Evolutionary conservation across 2,329 filamentous ascomycete species (phyloP).

Genomic region (Helicocarpus griseus): DNA sequence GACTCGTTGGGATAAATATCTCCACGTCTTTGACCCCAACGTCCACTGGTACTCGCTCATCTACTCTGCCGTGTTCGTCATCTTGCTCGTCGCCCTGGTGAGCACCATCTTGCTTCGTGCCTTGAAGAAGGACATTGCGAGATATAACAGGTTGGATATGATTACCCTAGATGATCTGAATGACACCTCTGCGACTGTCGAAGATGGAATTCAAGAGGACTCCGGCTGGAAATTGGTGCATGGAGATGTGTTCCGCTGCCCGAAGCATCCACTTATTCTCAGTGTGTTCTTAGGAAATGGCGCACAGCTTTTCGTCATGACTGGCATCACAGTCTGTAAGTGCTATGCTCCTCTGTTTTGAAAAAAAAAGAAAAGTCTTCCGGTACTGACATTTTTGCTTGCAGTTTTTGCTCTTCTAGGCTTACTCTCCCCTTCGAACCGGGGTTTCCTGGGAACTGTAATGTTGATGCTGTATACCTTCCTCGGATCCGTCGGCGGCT

Average conservation of each 20-base stretch:
- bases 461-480: constrained; percentile 90
- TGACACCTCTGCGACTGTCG: constrained; percentile 60
- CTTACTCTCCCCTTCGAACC: constrained; percentile 90
- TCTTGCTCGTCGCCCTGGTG: constrained; percentile 84
- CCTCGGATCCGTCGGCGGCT: constrained; percentile 86
- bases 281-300: constrained; percentile 87
- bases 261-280: constrained; percentile 70
- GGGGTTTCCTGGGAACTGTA: constrained; percentile 84
- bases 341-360: constrained; percentile 7
- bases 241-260: constrained; percentile 89
- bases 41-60: constrained; percentile 99
- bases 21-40: constrained; percentile 93
- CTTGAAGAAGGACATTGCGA: constrained; percentile 85
- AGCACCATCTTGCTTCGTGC: constrained; percentile 84
- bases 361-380: no score
- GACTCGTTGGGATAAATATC: constrained; percentile 96
- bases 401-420: constrained; percentile 76
- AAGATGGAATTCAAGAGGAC: constrained; percentile 93
- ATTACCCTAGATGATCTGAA: constrained; percentile 84
- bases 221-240: constrained; percentile 98
- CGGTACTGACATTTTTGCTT: not conserved
- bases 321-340: constrained; percentile 72
- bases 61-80: constrained; percentile 88
- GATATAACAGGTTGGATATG: constrained; percentile 90
- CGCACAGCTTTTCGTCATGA: constrained; percentile 95